Conservation (phyloP, 192 early-diverging fungal genomes). For the Backusella parvicylindrica region DNA sequence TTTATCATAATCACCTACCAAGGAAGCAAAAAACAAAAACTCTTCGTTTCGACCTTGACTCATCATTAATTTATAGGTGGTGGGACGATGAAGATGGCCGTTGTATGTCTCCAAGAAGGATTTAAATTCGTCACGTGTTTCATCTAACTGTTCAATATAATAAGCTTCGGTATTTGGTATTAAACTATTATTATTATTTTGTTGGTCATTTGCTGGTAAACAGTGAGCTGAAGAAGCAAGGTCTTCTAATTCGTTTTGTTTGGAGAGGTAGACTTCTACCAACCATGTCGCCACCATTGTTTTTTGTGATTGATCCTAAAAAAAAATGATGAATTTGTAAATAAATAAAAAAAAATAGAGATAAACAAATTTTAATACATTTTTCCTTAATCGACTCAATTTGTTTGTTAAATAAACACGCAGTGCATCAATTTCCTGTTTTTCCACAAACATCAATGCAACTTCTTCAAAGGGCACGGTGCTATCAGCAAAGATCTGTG, state of each 20-base stretch:
- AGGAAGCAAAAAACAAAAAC: slow-evolving; percentile 76
- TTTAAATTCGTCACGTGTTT: slow-evolving; percentile 67
- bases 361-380: slow-evolving; percentile 38
- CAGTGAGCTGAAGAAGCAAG: slow-evolving; percentile 32
- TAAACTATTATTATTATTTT: slow-evolving; percentile 11
- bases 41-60: slow-evolving; percentile 85
- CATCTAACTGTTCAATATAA: slow-evolving; percentile 55
- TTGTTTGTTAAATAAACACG: slow-evolving; percentile 76
- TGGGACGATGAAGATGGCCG: slow-evolving; percentile 57
- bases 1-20: slow-evolving; percentile 84
- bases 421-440: slow-evolving; percentile 68
- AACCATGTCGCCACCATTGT: slow-evolving; percentile 85
- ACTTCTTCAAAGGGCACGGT: slow-evolving; percentile 87
- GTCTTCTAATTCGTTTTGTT: slow-evolving; percentile 68
- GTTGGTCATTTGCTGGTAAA: not conserved
- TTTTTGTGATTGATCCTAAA: slow-evolving; percentile 75
- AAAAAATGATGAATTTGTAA: no score
- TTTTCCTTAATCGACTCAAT: slow-evolving; percentile 60
- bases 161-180: slow-evolving; percentile 40
- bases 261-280: slow-evolving; percentile 80
- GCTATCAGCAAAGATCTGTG: slow-evolving; percentile 83
- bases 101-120: slow-evolving; percentile 70
- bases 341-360: not conserved
- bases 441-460: slow-evolving; percentile 78
- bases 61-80: slow-evolving; percentile 77